Percentiles rank a stretch among this genome's conserved stretches.
Evolutionary conservation across 768 basidiomycete genomes (phyloP).

Genomic region (Tricholoma hemisulphureum): DNA sequence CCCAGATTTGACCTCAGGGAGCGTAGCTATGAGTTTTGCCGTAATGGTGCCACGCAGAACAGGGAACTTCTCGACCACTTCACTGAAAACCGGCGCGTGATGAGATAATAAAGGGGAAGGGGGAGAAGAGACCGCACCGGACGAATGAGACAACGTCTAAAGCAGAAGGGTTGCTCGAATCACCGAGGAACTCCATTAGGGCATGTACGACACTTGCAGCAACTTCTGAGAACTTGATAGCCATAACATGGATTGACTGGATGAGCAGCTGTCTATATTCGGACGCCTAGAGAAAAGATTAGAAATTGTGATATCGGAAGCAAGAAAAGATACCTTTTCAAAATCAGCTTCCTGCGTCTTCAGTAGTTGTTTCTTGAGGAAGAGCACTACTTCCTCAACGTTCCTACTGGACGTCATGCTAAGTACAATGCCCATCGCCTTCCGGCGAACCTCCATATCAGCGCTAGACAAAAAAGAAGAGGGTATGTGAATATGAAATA

Average conservation of each 20-base stretch:
- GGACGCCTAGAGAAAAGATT: conserved; percentile 55
- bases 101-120: background rate
- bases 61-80: conserved; percentile 98
- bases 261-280: conserved; percentile 97
- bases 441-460: conserved; percentile 94
- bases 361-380: conserved; percentile 97
- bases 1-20: conserved; percentile 88
- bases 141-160: conserved; percentile 85
- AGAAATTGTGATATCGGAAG: background rate
- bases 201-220: conserved; percentile 94
- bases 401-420: conserved; percentile 93
- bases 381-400: conserved; percentile 93
- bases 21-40: conserved; percentile 78
- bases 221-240: conserved; percentile 95
- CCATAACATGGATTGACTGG: conserved; percentile 94
- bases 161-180: conserved; percentile 92
- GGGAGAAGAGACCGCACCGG: conserved; percentile 28
- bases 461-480: conserved; percentile 46
- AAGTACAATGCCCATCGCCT: conserved; percentile 85
- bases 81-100: conserved; percentile 40
- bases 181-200: conserved; percentile 91
- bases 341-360: conserved; percentile 89
- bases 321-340: conserved; percentile 66
- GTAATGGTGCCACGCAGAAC: conserved; percentile 77
- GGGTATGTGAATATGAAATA: background rate